Base-by-base conservation (phyloP, 1,284 basidiomycete species). In the Porodaedalea pini region DNA sequence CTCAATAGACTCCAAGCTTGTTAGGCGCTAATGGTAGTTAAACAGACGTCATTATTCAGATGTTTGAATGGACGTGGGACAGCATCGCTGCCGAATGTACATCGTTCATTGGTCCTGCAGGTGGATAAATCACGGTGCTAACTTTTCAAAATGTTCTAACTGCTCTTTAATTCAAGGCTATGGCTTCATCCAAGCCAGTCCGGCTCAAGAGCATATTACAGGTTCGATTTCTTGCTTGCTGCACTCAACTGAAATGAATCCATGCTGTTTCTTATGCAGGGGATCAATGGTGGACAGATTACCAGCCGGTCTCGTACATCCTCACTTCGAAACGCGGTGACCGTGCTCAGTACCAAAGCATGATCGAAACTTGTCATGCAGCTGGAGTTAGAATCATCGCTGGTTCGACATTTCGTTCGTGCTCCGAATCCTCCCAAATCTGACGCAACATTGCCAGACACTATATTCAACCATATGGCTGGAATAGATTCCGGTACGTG, bases 391-490 rank as follows among this genome's bases (percentile, higher is more conserved):
- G 74, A 49, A 78, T 86, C 57, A 83, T 86, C 55, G 75, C 75
- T 49, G 81, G 83, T 84, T n/a, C n/a, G n/a, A n/a, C n/a, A 58
- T 54, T 73, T 66, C 19, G 23, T 15, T 21, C 41, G n/a, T n/a
- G 27, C 36, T 54, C 11, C 23, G 15, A 60, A 50, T 62, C 40
- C 2, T 62, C 23, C 57, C 64, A 48, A 65, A 62, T 53, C 64
- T 41, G 19, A 41, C 36, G n/a, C 19, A n/a, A 32, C 37, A 29
- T 39, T 56, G 13, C 3, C 50, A 83, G 83, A 86, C 64, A 81
- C 81, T 0, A 68, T 88, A 41, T 80, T 78, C 68, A 88, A 88
- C 66, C 85, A 87, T 65, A 86, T 86, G 83, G 65, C 81, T 3
- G 81, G 78, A 1, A 49, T 66, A 0, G 75, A 69, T 58, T 66